Base-by-base conservation (phyloP, 2,329 filamentous ascomycete species). In the Rhynchosporium secalis region DNA sequence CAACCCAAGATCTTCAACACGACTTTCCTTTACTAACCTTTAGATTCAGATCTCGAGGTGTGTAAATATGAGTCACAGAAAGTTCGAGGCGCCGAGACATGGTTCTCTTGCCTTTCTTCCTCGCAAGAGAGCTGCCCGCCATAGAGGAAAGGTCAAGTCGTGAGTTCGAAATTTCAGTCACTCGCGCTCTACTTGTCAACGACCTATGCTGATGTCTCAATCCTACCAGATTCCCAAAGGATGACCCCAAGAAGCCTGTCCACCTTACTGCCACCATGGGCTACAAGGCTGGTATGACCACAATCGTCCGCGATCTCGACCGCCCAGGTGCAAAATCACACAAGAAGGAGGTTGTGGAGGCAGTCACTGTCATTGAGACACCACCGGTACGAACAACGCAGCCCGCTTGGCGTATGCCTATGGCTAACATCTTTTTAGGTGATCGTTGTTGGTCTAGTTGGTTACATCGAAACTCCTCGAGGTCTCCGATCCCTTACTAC, bases 281-380 rank as follows among this genome's bases (percentile, higher is more conserved):
- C 80, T 99, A 99, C 89, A 99, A 99, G 92, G 95, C 95, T 79
- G 95, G 95, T 81, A 99, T 99, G 95, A 97, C 92, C 81, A 99
- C 95, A 76, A 95, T 98, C 81, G 95, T 99, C 80, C 94, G 95
- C 83, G 72, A 73, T 82, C 87, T 98, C 81, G 95, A 99, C 88
- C 91, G 95, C 82, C 95, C 95, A 72, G 95, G 95, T 81, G 95
- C 95, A 76, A 99, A 99, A 89, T 87, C 95, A 82, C 92, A 99
- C 91, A 98, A 98, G 92, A 92, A 98, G 88, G 88, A 98, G 83
- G 83, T 96, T 78, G 89, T 94, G 75, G 90, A 96, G 85, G 91
- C 92, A 75, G 88, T 91, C 76, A 88, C 88, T 75, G 85, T 95
- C 79, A 87, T 96, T 83, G 89, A 93, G 83, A 96, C 92, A 79